Conservation (phyloP, 306 rosid species). For the Alnus rubra region DNA sequence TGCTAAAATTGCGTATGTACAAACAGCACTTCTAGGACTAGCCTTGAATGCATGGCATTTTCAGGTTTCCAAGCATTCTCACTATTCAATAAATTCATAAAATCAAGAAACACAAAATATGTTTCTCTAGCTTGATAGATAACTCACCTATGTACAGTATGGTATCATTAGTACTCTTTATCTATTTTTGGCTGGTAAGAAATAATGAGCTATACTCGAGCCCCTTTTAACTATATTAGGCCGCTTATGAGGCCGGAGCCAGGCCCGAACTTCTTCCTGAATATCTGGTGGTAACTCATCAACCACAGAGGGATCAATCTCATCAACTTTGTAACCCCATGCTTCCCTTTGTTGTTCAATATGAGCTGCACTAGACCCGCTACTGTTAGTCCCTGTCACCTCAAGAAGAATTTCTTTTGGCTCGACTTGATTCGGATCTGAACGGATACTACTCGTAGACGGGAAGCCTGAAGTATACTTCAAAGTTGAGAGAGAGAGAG, state of each 20-base stretch:
- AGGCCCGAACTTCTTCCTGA: constrained; percentile 66
- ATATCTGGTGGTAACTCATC: constrained; percentile 85
- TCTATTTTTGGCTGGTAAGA: constrained; percentile 54
- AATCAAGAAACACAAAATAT: neutral
- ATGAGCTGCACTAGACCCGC: constrained; percentile 18
- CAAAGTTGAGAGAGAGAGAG: constrained; percentile 5
- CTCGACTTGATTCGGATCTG: constrained; percentile 30
- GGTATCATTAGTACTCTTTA: constrained; percentile 22
- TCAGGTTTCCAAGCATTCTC: neutral
- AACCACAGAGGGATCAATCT: constrained; percentile 73
- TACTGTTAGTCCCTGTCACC: constrained; percentile 26
- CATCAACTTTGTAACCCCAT: constrained; percentile 75
- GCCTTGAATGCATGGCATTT: neutral
- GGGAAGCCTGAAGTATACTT: constrained; percentile 33
- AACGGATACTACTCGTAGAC: constrained; percentile 21
- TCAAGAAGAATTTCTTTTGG: constrained; percentile 31
- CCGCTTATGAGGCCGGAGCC: constrained; percentile 72
- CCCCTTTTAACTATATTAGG: constrained; percentile 57
- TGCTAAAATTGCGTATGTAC: neutral
- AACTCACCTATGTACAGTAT: neutral
- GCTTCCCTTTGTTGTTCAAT: constrained; percentile 43
- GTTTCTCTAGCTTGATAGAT: constrained; percentile 9
- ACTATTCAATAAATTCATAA: neutral
- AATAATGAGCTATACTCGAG: constrained; percentile 69
- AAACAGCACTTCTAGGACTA: neutral